Evolutionary conservation across 345 rosid genomes (phyloP).

Genomic region (Linum trigynum): DNA sequence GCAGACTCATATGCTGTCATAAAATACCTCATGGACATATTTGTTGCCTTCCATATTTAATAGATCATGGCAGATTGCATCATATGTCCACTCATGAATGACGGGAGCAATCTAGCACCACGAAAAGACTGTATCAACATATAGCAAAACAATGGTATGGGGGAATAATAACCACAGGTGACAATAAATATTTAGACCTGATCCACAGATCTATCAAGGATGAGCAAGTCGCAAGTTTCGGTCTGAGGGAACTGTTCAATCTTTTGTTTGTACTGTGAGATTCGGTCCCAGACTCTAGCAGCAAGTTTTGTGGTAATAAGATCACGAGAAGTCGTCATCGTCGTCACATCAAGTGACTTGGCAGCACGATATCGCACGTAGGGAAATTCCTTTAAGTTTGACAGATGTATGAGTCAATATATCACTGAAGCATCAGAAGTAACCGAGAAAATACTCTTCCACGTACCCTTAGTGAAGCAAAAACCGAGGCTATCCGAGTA

Average conservation of each 20-base stretch:
- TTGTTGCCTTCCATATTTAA: conserved; percentile 94
- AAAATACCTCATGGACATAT: conserved; percentile 82
- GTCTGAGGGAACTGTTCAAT: conserved; percentile 74
- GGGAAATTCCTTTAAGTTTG: conserved; percentile 73
- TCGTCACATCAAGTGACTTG: conserved; percentile 84
- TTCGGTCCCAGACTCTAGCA: conserved; percentile 93
- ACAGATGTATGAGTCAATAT: conserved; percentile 17
- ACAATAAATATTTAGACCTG: conserved; percentile 48
- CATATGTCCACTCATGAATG: conserved; percentile 99
- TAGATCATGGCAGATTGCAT: conserved; percentile 97
- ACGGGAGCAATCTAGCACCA: conserved; percentile 81
- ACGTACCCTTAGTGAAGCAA: conserved; percentile 92
- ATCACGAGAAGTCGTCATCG: conserved; percentile 91
- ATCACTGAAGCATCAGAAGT: conserved; percentile 10
- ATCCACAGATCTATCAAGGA: conserved; percentile 92
- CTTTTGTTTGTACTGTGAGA: conserved; percentile 62
- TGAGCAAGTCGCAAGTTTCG: conserved; percentile 93
- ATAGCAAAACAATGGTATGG: conserved; percentile 6
- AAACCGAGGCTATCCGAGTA: conserved; percentile 84
- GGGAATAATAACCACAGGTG: conserved; percentile 2
- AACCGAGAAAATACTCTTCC: conserved; percentile 14
- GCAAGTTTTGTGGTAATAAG: conserved; percentile 95
- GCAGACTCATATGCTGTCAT: conserved; percentile 13
- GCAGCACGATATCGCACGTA: conserved; percentile 88
- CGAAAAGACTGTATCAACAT: conserved; percentile 11